A percentile compares a stretch with the other conserved stretches of the same genome.
Conservation (phyloP, 192 early-diverging fungal genomes). For the Podila horticola region DNA sequence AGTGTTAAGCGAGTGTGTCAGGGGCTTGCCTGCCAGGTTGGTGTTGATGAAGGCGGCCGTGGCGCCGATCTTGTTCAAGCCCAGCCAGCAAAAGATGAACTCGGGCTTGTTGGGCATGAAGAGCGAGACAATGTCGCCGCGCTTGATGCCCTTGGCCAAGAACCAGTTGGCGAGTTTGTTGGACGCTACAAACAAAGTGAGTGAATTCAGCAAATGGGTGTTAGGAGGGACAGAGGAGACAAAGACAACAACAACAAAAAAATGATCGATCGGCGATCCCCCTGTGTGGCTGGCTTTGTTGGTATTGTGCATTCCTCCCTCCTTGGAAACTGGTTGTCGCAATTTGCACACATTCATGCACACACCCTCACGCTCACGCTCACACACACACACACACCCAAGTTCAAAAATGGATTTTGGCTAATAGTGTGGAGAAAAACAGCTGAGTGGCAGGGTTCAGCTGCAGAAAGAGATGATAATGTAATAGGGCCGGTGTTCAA, state of each 20-base stretch:
- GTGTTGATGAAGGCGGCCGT: conserved; percentile 72
- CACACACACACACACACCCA: no score
- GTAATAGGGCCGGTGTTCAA: no score
- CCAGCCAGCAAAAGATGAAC: conserved; percentile 66
- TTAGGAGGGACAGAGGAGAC: background rate
- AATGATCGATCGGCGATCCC: no score
- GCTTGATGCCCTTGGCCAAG: conserved; percentile 29
- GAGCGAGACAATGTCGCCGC: conserved; percentile 61
- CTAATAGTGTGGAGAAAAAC: no score
- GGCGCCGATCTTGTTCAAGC: conserved; percentile 67
- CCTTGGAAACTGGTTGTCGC: no score
- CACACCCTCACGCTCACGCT: no score
- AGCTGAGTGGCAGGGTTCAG: no score
- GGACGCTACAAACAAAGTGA: conserved; percentile 13
- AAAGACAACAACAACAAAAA: background rate
- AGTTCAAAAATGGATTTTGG: no score
- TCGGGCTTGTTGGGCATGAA: conserved; percentile 69
- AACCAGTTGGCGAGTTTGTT: conserved; percentile 43
- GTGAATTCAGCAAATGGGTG: background rate
- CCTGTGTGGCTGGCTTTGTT: no score
- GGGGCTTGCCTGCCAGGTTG: conserved; percentile 56
- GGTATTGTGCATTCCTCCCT: no score
- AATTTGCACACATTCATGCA: no score
- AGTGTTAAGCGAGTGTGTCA: conserved; percentile 56
- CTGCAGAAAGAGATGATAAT: no score